Conservation (phyloP, 2,329 filamentous ascomycete species). For the Epichloe amarillans region DNA sequence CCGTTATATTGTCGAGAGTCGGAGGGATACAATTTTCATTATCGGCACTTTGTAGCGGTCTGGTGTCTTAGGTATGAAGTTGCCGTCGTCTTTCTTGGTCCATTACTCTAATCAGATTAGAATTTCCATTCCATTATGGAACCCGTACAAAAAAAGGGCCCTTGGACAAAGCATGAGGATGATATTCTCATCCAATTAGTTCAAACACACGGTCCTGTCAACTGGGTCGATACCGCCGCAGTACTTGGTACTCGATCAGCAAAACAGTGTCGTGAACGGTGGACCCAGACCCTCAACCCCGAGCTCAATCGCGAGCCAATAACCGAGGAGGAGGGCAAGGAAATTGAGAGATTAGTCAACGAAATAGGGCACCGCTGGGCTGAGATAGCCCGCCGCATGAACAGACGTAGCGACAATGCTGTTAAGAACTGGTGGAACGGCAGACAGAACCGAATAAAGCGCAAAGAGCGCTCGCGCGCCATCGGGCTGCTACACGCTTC, state of each 20-base stretch:
- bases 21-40: neutral
- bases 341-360: conserved; percentile 65
- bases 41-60: neutral
- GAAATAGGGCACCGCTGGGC: conserved; percentile 83
- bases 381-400: conserved; percentile 71
- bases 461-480: conserved; percentile 13
- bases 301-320: conserved; percentile 62
- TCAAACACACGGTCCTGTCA: conserved; percentile 56
- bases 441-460: conserved; percentile 66
- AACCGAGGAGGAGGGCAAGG: conserved; percentile 51
- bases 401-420: conserved; percentile 82
- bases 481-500: too few relatives aligned
- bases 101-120: neutral
- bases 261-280: conserved; percentile 91
- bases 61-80: neutral
- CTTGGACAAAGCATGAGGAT: conserved; percentile 74
- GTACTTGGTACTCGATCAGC: conserved; percentile 66
- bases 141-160: conserved; percentile 42
- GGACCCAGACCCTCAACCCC: conserved; percentile 83
- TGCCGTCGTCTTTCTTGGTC: neutral
- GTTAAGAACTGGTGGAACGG: conserved; percentile 99
- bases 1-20: neutral
- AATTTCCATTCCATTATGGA: neutral
- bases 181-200: conserved; percentile 57
- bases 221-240: conserved; percentile 81